Base-by-base conservation (phyloP, 176 grass and related monocot genomes). In the Calamus simplicifolius region DNA sequence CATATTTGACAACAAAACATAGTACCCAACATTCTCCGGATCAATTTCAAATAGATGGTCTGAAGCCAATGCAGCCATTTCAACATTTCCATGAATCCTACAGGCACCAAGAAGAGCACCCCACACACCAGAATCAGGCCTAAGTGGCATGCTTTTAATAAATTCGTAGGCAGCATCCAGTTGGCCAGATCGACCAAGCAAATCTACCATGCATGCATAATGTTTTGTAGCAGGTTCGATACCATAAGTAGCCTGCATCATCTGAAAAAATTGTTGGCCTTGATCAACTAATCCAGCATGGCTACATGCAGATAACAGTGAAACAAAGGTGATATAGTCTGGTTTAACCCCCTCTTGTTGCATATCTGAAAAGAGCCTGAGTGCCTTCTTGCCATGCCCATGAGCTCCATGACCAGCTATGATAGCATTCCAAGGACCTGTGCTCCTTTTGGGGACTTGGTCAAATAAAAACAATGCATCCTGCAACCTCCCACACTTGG, bases 1-100 rank as follows among this genome's bases (percentile, higher is more conserved):
- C 81, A 89, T 85, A 61, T 89, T 89, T 3, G 86, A 89, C 67
- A 85, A 71, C 56, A 89, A 68, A 66, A 89, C 86, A 66, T 85
- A 89, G 61, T 85, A 89, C 27, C 81, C 86, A n/a, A 89, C 81
- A 48, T 89, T 89, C 57, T 75, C 43, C 16, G 86, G 74, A 58
- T 85, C 81, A 49, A 89, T 76, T 69, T 85, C 75, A 65, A 79
- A 81, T 23, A 85, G 64, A 16, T 89, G 77, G 56, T 81, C 60
- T 14, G 86, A 81, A 57, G 71, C 81, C 74, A 89, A 4, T 69
- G 77, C 78, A 10, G 78, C 86, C 71, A 89, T 75, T 62, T 82
- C 78, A 49, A 89, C 81, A 75, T 89, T 76, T 18, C 86, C 81
- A 65, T 89, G 78, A 62, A 89, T 85, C 67, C 86, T 79, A 64